A percentile compares a stretch with the other conserved stretches of the same genome.
phyloP scores from a whole-genome alignment of 164 flowering plant genomes.

The Nymphaea colorata region DNA sequence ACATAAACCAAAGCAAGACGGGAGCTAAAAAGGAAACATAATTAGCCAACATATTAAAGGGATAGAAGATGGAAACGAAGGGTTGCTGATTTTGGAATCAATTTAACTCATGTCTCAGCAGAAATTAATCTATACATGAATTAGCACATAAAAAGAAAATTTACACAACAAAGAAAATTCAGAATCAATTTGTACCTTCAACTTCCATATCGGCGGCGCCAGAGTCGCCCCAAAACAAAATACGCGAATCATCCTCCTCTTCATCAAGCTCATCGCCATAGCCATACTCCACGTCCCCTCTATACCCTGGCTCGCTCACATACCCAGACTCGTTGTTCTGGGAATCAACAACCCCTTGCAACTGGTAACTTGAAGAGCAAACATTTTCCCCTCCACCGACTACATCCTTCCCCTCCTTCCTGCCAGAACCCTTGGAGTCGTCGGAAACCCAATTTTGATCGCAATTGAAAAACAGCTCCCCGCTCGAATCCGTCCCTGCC shows the following conservation, averaged over 20 bases:
- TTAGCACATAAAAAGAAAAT: not conserved
- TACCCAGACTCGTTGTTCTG: constrained; percentile 77
- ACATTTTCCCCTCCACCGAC: constrained; percentile 29
- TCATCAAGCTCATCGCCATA: constrained; percentile 86
- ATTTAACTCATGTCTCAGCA: not conserved
- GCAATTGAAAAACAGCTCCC: constrained; percentile 73
- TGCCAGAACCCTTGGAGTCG: constrained; percentile 35
- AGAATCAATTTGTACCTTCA: not conserved
- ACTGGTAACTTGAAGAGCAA: constrained; percentile 34
- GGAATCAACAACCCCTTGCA: constrained; percentile 31
- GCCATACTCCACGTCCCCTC: constrained; percentile 86
- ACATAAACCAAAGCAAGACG: too few species aligned
- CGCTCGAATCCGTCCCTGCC: constrained; percentile 84
- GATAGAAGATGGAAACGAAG: too few species aligned
- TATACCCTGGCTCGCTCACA: constrained; percentile 89
- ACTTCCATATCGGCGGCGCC: constrained; percentile 33
- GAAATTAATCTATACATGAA: not conserved
- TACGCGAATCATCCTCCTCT: constrained; percentile 59
- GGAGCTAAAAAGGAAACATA: too few species aligned
- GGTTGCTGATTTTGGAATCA: not conserved
- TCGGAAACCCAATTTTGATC: constrained; percentile 73
- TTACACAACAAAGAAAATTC: not conserved
- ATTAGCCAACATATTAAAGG: too few species aligned
- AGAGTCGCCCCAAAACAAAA: constrained; percentile 45
- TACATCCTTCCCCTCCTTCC: constrained; percentile 33